Evolutionary conservation across 1,284 basidiomycete species (phyloP).

Genomic region (Leccinum olivaceoglutinosum): DNA sequence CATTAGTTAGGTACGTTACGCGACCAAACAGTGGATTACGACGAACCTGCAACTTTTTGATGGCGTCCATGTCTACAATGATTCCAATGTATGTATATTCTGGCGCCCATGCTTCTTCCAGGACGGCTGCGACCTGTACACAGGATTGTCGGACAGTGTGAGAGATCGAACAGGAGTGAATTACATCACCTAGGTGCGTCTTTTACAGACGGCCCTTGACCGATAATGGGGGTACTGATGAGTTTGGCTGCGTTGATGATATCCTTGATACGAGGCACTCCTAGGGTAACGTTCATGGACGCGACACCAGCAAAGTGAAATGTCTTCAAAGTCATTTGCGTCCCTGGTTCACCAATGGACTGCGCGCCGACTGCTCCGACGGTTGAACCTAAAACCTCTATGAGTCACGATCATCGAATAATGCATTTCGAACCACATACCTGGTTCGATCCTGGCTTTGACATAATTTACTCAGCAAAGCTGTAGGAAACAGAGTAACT

Average conservation of each 20-base stretch:
- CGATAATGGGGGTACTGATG: conserved; percentile 98
- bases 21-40: conserved; percentile 6
- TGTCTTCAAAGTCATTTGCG: conserved; percentile 99
- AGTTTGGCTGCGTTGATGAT: conserved; percentile 98
- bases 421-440: conserved; percentile 30
- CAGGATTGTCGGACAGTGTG: background rate
- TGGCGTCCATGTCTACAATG: conserved; percentile 87
- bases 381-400: conserved; percentile 65
- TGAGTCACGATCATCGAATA: conserved; percentile 2
- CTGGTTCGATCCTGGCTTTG: conserved; percentile 92
- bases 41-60: conserved; percentile 82
- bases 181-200: conserved; percentile 88
- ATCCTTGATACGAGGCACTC: conserved; percentile 99
- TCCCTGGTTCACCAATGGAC: conserved; percentile 98
- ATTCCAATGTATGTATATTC: conserved; percentile 92
- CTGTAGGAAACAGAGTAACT: conserved; percentile 78
- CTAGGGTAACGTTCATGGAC: conserved; percentile 99
- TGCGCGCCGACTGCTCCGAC: conserved; percentile 99
- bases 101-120: conserved; percentile 95
- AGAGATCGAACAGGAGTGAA: background rate
- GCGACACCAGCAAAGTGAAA: conserved; percentile 99
- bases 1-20: background rate
- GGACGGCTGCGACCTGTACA: conserved; percentile 76
- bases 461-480: conserved; percentile 90
- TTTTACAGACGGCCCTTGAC: conserved; percentile 94